A percentile compares a stretch with the other conserved stretches of the same genome.
Conservation (phyloP, 805 yeast genomes). For the Nakazawaea molendinolei region DNA sequence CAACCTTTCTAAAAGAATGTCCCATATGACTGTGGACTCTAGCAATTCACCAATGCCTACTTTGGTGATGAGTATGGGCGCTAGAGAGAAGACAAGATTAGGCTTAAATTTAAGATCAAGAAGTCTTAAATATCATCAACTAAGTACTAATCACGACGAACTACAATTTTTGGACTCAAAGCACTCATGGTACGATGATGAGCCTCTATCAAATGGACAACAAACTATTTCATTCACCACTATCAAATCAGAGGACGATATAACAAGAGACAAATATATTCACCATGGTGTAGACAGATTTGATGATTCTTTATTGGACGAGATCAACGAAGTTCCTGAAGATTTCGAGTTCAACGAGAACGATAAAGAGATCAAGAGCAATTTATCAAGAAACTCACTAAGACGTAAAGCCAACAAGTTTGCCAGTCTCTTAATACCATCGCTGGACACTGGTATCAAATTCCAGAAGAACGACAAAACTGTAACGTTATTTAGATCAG, state of each 20-base stretch:
- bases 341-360: conserved; percentile 29
- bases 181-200: conserved; percentile 25
- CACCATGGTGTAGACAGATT: conserved; percentile 3
- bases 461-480: conserved; percentile 21
- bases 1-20: conserved; percentile 8
- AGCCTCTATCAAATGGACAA: conserved; percentile 6
- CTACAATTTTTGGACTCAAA: conserved; percentile 16
- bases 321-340: conserved; percentile 29
- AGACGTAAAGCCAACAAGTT: conserved; percentile 1
- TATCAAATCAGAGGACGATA: neutral
- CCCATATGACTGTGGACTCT: conserved; percentile 7
- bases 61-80: conserved; percentile 3
- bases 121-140: conserved; percentile 17
- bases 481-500: conserved; percentile 23
- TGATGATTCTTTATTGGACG: conserved; percentile 26
- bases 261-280: neutral
- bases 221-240: neutral
- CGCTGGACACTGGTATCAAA: conserved; percentile 10
- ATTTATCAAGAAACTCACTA: conserved; percentile 1
- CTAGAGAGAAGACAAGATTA: neutral
- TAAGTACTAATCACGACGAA: conserved; percentile 16
- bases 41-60: neutral
- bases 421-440: conserved; percentile 1
- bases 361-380: too few relatives aligned
- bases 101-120: conserved; percentile 5